phyloP scores from a whole-genome alignment of 768 basidiomycete genomes.

The Termitomyces sp. region DNA sequence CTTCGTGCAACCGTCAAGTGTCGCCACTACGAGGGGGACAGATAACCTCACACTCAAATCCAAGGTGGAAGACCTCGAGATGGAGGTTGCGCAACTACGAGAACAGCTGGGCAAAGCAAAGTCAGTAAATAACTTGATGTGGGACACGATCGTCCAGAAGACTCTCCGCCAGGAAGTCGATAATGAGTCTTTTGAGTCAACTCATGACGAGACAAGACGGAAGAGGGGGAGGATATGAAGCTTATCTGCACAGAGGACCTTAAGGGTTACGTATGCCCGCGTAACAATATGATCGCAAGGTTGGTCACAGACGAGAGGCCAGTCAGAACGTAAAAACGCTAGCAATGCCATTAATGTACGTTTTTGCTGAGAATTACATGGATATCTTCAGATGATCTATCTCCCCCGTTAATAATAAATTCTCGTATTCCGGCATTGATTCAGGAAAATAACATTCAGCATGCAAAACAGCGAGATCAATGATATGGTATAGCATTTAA shows the following conservation, averaged over 20 bases:
- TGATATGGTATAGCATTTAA: no score
- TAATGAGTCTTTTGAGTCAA: constrained; percentile 12
- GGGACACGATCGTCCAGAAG: constrained; percentile 76
- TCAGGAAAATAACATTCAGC: no score
- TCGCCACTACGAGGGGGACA: constrained; percentile 19
- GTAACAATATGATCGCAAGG: background rate
- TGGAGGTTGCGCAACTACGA: constrained; percentile 59
- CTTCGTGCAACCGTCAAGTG: constrained; percentile 46
- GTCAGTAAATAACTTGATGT: constrained; percentile 91
- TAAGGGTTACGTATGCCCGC: no score
- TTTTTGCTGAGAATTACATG: background rate
- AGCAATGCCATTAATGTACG: background rate
- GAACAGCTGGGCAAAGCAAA: constrained; percentile 79
- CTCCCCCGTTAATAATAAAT: background rate
- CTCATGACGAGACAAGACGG: constrained; percentile 20
- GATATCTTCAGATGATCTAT: background rate
- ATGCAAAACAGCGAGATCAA: no score
- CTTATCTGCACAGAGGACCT: background rate
- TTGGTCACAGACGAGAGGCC: background rate
- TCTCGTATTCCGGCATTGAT: no score
- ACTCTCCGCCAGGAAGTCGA: constrained; percentile 36
- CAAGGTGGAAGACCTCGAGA: constrained; percentile 63
- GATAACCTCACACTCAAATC: constrained; percentile 40
- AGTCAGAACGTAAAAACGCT: background rate
- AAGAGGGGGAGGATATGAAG: constrained; percentile 24